phyloP scores from a whole-genome alignment of 1,284 basidiomycete genomes.

The Cryptococcus sp. region DNA sequence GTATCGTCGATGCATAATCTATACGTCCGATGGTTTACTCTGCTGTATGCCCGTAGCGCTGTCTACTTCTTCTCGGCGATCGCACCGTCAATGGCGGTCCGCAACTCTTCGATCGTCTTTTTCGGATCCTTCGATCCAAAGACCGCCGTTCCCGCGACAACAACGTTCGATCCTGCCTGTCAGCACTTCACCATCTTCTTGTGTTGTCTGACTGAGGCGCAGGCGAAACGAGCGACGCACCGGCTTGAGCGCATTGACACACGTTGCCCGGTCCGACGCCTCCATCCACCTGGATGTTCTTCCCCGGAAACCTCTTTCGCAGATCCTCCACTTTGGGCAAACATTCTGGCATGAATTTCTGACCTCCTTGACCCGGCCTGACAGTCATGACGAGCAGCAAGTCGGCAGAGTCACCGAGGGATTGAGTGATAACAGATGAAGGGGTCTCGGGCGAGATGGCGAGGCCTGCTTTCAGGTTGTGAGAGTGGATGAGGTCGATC shows the following conservation, averaged over 20 bases:
- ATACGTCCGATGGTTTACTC: no score
- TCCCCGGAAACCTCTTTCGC: slow-evolving; percentile 75
- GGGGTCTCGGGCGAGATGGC: slow-evolving; percentile 93
- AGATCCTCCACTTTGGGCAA: slow-evolving; percentile 77
- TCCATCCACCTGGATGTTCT: slow-evolving; percentile 95
- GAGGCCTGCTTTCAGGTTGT: slow-evolving; percentile 78
- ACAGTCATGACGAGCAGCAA: slow-evolving; percentile 98
- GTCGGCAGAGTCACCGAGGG: slow-evolving; percentile 71
- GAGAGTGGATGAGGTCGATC: slow-evolving; percentile 64
- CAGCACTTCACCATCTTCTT: not conserved
- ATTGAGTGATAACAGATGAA: slow-evolving; percentile 74
- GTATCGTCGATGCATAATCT: no score
- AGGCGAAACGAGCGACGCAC: slow-evolving; percentile 50
- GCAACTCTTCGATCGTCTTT: slow-evolving; percentile 67
- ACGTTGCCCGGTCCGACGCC: slow-evolving; percentile 91
- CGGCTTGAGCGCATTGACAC: slow-evolving; percentile 82
- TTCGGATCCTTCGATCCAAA: slow-evolving; percentile 77
- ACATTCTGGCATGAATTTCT: slow-evolving; percentile 92
- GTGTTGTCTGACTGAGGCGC: not conserved
- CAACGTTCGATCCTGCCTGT: slow-evolving; percentile 81
- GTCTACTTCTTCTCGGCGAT: slow-evolving; percentile 14
- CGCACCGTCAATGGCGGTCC: slow-evolving; percentile 61
- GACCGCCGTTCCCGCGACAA: slow-evolving; percentile 95
- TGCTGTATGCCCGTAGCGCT: no score
- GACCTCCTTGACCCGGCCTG: slow-evolving; percentile 85